Evolutionary conservation across 345 rosid genomes (phyloP).

Genomic region (Mercurialis annua): DNA sequence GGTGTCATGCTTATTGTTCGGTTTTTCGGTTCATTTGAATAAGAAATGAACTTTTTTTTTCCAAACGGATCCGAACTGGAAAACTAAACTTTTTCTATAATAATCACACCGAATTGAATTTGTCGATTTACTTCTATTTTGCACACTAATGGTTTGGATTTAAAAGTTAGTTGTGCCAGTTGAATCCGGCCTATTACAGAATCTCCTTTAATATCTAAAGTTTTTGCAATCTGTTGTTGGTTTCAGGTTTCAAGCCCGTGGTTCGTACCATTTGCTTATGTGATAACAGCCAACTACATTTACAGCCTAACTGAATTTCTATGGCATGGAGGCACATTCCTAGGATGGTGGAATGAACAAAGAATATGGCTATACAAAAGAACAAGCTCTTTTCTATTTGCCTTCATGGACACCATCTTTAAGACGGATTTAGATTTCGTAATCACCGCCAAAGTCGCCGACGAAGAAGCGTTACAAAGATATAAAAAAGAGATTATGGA

Average conservation of each 20-base stretch:
- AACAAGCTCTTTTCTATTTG: conserved; percentile 66
- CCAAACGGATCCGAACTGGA: too few species aligned
- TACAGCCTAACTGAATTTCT: conserved; percentile 55
- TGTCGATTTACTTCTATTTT: too few species aligned
- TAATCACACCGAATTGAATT: too few species aligned
- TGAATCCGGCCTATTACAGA: too few species aligned
- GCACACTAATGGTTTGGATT: too few species aligned
- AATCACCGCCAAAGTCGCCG: conserved; percentile 62
- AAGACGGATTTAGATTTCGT: conserved; percentile 44
- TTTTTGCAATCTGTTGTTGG: not conserved
- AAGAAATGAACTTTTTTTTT: not conserved
- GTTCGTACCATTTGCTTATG: conserved; percentile 60
- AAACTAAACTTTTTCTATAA: too few species aligned
- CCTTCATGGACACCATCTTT: conserved; percentile 42
- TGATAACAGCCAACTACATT: conserved; percentile 26
- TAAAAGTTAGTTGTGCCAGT: too few species aligned
- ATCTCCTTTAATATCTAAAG: not conserved
- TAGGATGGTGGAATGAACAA: conserved; percentile 81
- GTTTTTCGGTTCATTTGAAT: too few species aligned
- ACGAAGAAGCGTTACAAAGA: conserved; percentile 47
- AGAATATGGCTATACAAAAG: conserved; percentile 75
- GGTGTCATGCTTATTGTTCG: too few species aligned
- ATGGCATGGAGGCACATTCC: conserved; percentile 56
- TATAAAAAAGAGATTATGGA: conserved; percentile 63
- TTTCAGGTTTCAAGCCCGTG: conserved; percentile 57